Percentiles rank a stretch among this genome's conserved stretches.
Evolutionary conservation across 768 basidiomycete species (phyloP).

Genomic region (Trametes cubensis): DNA sequence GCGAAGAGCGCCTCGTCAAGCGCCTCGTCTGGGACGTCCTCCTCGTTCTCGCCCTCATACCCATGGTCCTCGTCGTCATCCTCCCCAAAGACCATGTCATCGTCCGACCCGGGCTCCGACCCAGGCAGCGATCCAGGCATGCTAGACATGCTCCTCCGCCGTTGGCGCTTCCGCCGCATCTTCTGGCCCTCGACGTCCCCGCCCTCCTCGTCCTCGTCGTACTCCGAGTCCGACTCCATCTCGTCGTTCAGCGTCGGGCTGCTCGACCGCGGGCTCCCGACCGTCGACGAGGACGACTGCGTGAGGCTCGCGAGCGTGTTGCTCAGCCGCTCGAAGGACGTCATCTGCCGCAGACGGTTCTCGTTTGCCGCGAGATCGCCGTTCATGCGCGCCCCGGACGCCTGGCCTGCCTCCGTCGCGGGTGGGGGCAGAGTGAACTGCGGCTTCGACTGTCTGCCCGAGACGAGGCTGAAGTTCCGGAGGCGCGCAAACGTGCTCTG

Average conservation of each 20-base stretch:
- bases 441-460: conserved; percentile 41
- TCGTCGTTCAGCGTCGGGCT: conserved; percentile 55
- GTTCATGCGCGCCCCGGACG: background rate
- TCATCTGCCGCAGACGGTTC: conserved; percentile 65
- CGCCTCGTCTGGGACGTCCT: conserved; percentile 69
- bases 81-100: conserved; percentile 57
- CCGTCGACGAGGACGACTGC: conserved; percentile 42
- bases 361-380: conserved; percentile 24
- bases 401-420: conserved; percentile 27
- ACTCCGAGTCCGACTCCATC: conserved; percentile 42
- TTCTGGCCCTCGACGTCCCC: conserved; percentile 41
- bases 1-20: conserved; percentile 78
- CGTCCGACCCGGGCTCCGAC: conserved; percentile 41
- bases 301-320: conserved; percentile 56
- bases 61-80: conserved; percentile 44
- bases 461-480: conserved; percentile 77
- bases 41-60: conserved; percentile 50
- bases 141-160: conserved; percentile 72
- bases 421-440: conserved; percentile 37
- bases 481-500: conserved; percentile 74
- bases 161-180: conserved; percentile 43
- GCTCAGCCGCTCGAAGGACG: conserved; percentile 74
- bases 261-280: conserved; percentile 55
- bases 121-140: conserved; percentile 81
- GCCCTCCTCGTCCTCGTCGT: conserved; percentile 44